Conservation (phyloP, 257 asterid genomes). For the Solanum pinnatisectum region DNA sequence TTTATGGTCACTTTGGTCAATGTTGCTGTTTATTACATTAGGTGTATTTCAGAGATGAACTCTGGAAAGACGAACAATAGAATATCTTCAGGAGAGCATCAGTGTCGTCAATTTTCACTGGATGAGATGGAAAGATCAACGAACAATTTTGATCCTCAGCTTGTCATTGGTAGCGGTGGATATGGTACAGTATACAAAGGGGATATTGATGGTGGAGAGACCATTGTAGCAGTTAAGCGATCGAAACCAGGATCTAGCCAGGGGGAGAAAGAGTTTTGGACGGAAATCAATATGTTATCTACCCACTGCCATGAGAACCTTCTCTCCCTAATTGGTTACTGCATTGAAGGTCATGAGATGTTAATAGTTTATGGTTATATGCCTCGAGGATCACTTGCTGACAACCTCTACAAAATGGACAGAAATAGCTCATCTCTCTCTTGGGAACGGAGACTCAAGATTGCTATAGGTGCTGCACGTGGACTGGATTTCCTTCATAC, state of each 20-base stretch:
- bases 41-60: slow-evolving; percentile 21
- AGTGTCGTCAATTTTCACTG: slow-evolving; percentile 50
- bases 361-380: slow-evolving; percentile 51
- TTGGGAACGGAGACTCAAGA: slow-evolving; percentile 56
- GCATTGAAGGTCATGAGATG: slow-evolving; percentile 50
- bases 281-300: slow-evolving; percentile 59
- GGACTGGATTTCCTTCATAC: slow-evolving; percentile 65
- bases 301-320: slow-evolving; percentile 43
- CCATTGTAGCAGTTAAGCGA: slow-evolving; percentile 49
- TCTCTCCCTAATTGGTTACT: slow-evolving; percentile 61
- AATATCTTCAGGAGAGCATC: slow-evolving; percentile 14
- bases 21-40: slow-evolving; percentile 29
- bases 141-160: slow-evolving; percentile 29
- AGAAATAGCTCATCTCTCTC: slow-evolving; percentile 26
- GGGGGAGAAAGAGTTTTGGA: slow-evolving; percentile 48
- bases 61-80: slow-evolving; percentile 17
- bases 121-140: slow-evolving; percentile 45
- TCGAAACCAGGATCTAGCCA: slow-evolving; percentile 37
- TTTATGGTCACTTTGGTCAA: slow-evolving; percentile 27
- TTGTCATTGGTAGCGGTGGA: slow-evolving; percentile 61
- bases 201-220: slow-evolving; percentile 33
- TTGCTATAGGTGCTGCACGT: slow-evolving; percentile 57
- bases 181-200: slow-evolving; percentile 66
- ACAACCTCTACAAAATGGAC: slow-evolving; percentile 41
- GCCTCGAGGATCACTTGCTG: slow-evolving; percentile 39